Base-by-base conservation (phyloP, 805 yeast species). In the Saccharomycopsis lassenensis region DNA sequence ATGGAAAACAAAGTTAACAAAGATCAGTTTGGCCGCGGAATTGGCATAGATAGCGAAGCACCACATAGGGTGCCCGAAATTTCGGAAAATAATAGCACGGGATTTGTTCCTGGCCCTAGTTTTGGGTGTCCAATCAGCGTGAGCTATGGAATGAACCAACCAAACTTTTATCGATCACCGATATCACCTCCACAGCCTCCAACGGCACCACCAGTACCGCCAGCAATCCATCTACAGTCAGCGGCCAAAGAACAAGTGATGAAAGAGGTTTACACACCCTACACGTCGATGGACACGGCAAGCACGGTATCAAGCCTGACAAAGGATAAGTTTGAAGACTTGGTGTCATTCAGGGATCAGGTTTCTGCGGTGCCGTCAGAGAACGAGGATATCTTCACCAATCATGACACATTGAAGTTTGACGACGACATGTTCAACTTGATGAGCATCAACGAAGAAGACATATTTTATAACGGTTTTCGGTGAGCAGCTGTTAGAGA, bases 371-470 rank as follows among this genome's bases (percentile, higher is more conserved):
- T 12, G 11, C 29, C 26, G 10, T 10, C 33, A 29, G 8, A 15
- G 29, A 31, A 22, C 24, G 14, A 20, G 7, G 32, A 30, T 7
- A 30, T 10, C 31, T 8, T 7, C 8, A 18, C 11, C 14, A 30
- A 30, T 14, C 7, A 18, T 31, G 8, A 18, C 33, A 18, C 7
- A n/a, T 7, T 33, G 21, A 23, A 16, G 31, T 7, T 33, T 22
- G 26, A 33, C 16, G 36, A 33, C 17, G 36, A 33, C 16, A 24
- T 26, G 4, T 14, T 33, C 18, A 31, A 33, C 19, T 16, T 33
- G 22, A 25, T 33, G 12, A 31, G 31, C 4, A 24, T 33, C 7
- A 24, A 17, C 33, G 36, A 33, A 17, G 19, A 14, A 7, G 19
- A 14, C 6, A 16, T 22, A 12, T 22, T 29, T 29, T 33, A 16